Base-by-base conservation (phyloP, 163 green algal species). In the Scenedesmus sp. region DNA sequence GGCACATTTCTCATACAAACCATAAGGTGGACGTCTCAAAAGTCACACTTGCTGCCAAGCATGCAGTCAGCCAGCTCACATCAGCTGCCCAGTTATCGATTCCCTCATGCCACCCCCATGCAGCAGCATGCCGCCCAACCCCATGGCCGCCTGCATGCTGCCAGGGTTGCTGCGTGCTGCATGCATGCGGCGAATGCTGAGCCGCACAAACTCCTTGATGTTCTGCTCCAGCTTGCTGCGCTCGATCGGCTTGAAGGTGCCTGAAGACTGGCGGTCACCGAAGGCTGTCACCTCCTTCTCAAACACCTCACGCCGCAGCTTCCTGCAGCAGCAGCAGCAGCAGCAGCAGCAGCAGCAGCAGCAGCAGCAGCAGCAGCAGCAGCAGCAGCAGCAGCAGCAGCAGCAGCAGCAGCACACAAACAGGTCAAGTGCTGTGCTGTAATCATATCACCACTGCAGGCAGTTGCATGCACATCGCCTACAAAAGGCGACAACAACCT, bases 201-300 rank as follows among this genome's bases (percentile, higher is more conserved):
- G 89, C 0, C 94, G 93, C 35, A 97, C 94, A 90, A 95, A 98
- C 70, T 97, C 94, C 80, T 97, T 97, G 37, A 98, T 94, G 88
- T 95, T 94, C 10, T 70, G 72, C 94, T 98, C 96, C 80, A 97
- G 86, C 94, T 97, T 97, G 44, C 61, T n/a, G 10, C 94, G 94
- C 81, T 97, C 94, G 20, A 98, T 97, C 49, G 93, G 94, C 89
- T 96, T 97, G 91, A 89, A 89, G 18, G 81, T 40, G 30, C 90
- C 87, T 37, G 82, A 46, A 13, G 84, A 82, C 88, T 93, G 86
- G 3, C 95, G 94, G 81, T 95, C 93, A 20, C 85, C 84, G 84
- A 94, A 97, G 4, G 96, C 96, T 46, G 93, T 72, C 73, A 90
- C 80, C 93, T 97, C 96, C 89, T 95, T 95, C 37, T 89, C 94